Evolutionary conservation across 257 asterid species (phyloP).

Genomic region (Echium plantagineum): DNA sequence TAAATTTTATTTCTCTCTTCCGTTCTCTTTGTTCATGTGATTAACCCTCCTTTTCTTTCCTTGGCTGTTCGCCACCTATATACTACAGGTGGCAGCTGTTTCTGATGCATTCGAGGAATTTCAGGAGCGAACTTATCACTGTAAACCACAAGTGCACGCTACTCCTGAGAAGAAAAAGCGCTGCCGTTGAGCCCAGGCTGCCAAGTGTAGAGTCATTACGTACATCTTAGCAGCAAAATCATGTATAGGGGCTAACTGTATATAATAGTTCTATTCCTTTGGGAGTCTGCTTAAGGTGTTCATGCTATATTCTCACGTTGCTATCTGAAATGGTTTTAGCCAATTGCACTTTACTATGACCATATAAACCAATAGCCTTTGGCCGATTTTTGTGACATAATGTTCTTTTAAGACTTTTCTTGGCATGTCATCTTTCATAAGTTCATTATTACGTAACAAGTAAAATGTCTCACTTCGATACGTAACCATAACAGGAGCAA

Average conservation of each 20-base stretch:
- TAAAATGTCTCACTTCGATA: no score
- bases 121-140: constrained; percentile 61
- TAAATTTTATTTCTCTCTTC: not conserved
- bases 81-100: constrained; percentile 57
- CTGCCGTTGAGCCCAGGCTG: not conserved
- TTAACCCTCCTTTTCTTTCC: not conserved
- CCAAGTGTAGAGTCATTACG: not conserved
- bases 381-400: no score
- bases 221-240: not conserved
- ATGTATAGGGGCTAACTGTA: not conserved
- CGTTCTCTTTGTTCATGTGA: no score
- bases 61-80: not conserved
- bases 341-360: no score
- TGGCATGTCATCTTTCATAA: no score
- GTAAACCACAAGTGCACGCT: constrained; percentile 66
- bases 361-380: no score
- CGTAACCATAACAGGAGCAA: no score
- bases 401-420: no score
- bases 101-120: constrained; percentile 69
- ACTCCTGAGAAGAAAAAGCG: constrained; percentile 67
- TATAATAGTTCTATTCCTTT: not conserved
- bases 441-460: no score
- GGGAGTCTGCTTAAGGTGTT: no score
- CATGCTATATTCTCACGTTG: no score
- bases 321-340: no score